These are phyloP conservation scores for Annulohypoxylon moriforme DNA, from an alignment of 495 filamentous ascomycete species.

Conservation along the genomic window DNA sequence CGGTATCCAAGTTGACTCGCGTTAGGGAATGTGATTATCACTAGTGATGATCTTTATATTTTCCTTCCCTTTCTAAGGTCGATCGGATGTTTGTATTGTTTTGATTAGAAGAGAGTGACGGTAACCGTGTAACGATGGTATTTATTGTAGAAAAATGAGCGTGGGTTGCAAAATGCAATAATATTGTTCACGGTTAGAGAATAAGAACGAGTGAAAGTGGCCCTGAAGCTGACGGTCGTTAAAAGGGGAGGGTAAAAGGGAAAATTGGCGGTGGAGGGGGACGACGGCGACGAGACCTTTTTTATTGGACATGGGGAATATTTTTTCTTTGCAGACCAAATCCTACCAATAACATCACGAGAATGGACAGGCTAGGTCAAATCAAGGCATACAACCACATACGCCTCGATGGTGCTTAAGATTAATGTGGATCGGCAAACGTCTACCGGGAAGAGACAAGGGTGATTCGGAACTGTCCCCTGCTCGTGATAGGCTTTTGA, in stretches of 20 bases:
- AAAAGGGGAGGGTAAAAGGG: slow-evolving; percentile 27
- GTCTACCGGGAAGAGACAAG: slow-evolving; percentile 42
- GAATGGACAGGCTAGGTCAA: slow-evolving; percentile 7
- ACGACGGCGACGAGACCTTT: slow-evolving; percentile 26
- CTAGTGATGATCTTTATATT: slow-evolving; percentile 14
- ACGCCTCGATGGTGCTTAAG: slow-evolving; percentile 23
- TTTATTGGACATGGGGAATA: slow-evolving; percentile 43
- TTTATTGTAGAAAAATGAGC: slow-evolving; percentile 37
- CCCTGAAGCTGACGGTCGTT: slow-evolving; percentile 24
- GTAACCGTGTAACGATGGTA: slow-evolving; percentile 24
- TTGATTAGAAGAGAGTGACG: slow-evolving; percentile 29
- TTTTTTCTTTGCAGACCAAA: slow-evolving; percentile 13
- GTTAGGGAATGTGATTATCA: slow-evolving; percentile 20
- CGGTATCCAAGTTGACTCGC: slow-evolving; percentile 11
- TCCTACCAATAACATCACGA: slow-evolving; percentile 30
- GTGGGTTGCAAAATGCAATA: slow-evolving; percentile 46
- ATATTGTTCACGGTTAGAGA: slow-evolving; percentile 25
- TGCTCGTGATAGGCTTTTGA: slow-evolving; percentile 13
- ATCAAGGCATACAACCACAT: slow-evolving; percentile 27
- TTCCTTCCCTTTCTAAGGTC: neutral
- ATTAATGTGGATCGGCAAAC: slow-evolving; percentile 46
- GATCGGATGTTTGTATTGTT: neutral
- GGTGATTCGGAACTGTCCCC: slow-evolving; percentile 21
- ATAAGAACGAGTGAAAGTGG: slow-evolving; percentile 28
- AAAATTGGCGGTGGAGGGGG: slow-evolving; percentile 29